phyloP scores from a whole-genome alignment of 495 filamentous ascomycete genomes.

The Tuber borchii region DNA sequence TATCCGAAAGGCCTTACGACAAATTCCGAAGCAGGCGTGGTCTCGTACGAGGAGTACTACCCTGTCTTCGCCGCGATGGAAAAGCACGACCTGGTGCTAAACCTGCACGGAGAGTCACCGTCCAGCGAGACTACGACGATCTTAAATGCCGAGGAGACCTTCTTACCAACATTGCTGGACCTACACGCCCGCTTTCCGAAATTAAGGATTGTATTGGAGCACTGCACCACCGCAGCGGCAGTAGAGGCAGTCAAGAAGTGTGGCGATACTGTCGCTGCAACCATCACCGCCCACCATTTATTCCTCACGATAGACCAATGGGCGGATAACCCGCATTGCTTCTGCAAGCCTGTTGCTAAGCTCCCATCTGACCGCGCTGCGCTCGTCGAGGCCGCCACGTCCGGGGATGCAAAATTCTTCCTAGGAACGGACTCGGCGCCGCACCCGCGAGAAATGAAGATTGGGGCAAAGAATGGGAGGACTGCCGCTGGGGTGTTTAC shows the following conservation, averaged over 20 bases:
- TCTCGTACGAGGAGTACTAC: constrained; percentile 63
- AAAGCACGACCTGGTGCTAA: constrained; percentile 56
- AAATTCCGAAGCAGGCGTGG: constrained; percentile 74
- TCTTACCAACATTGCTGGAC: constrained; percentile 66
- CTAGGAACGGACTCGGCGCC: constrained; percentile 68
- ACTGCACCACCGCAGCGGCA: constrained; percentile 79
- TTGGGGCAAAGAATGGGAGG: constrained; percentile 54
- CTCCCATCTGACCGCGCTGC: constrained; percentile 66
- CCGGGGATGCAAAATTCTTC: constrained; percentile 74
- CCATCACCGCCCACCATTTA: constrained; percentile 73
- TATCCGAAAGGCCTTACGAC: constrained; percentile 71
- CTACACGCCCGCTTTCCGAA: constrained; percentile 71
- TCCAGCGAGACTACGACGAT: constrained; percentile 50
- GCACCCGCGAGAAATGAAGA: constrained; percentile 68
- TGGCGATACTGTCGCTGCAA: constrained; percentile 67
- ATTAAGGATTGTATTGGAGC: constrained; percentile 71
- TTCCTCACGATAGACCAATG: constrained; percentile 71
- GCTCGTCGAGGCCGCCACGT: constrained; percentile 61
- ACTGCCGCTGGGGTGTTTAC: constrained; percentile 83
- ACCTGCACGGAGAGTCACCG: constrained; percentile 56
- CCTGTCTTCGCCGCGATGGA: constrained; percentile 78
- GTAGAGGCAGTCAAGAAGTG: constrained; percentile 68
- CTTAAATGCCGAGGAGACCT: constrained; percentile 71
- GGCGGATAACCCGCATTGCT: constrained; percentile 68
- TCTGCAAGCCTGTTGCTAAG: constrained; percentile 83